Evolutionary conservation across 2,329 filamentous ascomycete genomes (phyloP).

Genomic region (Hypoxylon sp.): DNA sequence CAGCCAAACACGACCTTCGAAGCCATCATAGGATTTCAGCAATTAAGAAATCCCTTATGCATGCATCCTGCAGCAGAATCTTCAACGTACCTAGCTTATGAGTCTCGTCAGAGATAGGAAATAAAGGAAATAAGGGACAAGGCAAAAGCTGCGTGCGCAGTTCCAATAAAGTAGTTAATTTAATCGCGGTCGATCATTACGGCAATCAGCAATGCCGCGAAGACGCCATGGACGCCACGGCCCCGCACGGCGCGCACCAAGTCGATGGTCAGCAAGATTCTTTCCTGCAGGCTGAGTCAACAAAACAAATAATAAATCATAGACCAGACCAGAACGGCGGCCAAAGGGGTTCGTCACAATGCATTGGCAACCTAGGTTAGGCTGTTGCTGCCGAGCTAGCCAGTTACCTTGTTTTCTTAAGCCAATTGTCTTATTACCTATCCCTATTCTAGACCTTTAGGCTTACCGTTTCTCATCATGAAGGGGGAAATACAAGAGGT

Average conservation of each 20-base stretch:
- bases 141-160: background rate
- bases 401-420: no score
- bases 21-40: background rate
- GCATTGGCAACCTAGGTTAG: background rate
- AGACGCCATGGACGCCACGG: constrained; percentile 4
- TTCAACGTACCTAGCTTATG: background rate
- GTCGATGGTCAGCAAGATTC: constrained; percentile 22
- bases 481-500: background rate
- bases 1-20: background rate
- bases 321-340: background rate
- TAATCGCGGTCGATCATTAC: constrained; percentile 24
- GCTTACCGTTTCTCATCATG: background rate
- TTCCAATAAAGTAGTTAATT: constrained; percentile 22
- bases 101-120: background rate
- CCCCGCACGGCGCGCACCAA: constrained; percentile 15
- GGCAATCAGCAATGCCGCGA: constrained; percentile 11
- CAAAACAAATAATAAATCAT: constrained; percentile 19
- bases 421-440: background rate
- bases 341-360: constrained; percentile 9
- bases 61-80: background rate
- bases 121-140: constrained; percentile 4
- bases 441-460: background rate
- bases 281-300: constrained; percentile 31
- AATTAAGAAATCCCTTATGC: background rate
- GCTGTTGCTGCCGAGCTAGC: background rate